phyloP scores from a whole-genome alignment of 2,329 filamentous ascomycete species.

The Ceratocystis cacaofunesta region DNA sequence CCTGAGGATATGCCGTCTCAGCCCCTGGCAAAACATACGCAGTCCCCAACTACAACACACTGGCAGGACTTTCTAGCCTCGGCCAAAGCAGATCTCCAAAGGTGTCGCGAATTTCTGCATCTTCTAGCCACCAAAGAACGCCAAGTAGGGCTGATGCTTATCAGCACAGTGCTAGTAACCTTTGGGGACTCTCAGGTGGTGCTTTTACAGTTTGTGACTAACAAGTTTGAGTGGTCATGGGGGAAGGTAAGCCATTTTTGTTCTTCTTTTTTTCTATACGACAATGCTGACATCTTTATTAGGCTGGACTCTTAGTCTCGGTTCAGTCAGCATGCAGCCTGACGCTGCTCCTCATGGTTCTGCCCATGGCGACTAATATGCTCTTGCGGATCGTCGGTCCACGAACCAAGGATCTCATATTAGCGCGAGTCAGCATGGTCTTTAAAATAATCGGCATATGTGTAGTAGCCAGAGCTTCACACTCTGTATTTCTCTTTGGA shows the following conservation, averaged over 20 bases:
- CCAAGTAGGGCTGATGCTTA: conserved; percentile 14
- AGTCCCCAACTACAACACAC: neutral
- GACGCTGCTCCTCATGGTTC: conserved; percentile 10
- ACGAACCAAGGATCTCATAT: conserved; percentile 15
- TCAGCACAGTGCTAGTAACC: conserved; percentile 13
- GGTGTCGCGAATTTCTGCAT: conserved; percentile 12
- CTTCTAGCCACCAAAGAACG: conserved; percentile 13
- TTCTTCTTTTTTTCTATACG: neutral
- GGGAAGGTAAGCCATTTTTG: conserved; percentile 8
- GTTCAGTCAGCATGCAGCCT: conserved; percentile 15
- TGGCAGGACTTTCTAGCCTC: conserved; percentile 14
- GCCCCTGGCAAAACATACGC: neutral
- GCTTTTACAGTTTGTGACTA: conserved; percentile 22
- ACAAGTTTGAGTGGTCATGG: conserved; percentile 20
- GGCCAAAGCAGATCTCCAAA: conserved; percentile 1
- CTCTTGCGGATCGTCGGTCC: conserved; percentile 7
- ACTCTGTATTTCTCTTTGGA: conserved; percentile 11
- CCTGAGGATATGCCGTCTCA: neutral
- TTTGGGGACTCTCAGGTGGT: conserved; percentile 17
- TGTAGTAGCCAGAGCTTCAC: conserved; percentile 11
- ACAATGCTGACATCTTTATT: neutral
- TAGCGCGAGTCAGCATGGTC: conserved; percentile 18
- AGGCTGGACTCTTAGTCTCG: conserved; percentile 13
- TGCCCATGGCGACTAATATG: conserved; percentile 7
- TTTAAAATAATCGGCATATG: conserved; percentile 17